Base-by-base conservation (phyloP, 495 filamentous ascomycete genomes). In the Xanthoparmelia taractica region DNA sequence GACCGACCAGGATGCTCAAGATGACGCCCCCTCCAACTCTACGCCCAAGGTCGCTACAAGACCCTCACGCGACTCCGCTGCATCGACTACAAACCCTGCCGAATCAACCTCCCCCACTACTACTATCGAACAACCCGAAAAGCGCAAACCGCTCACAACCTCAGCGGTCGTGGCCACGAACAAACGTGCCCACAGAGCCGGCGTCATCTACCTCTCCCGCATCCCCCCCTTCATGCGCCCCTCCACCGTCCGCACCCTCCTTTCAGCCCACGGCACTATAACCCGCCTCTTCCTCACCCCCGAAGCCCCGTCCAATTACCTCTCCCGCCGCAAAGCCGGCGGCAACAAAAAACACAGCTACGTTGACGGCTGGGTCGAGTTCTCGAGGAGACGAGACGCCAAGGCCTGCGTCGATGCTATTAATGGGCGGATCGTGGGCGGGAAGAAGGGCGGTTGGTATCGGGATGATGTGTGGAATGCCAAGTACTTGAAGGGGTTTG, bases 151-250 rank as follows among this genome's bases (percentile, higher is more conserved):
- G 5, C 36, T 56, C 23, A n/a, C 25, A 20, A 59, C 48, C 25
- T 52, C 48, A 29, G 27, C 48, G 0, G 25, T 52, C 13, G 48
- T 62, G 12, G 48, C 63, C 23, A 66, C 67, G n/a, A 66, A 58
- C 59, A 56, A 69, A 60, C 31, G 60, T 63, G 33, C 66, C 15
- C 40, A 76, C 47, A 75, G 78, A 67, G 87, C 87, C 0, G 92
- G 92, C 43, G 66, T 71, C 18, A 76, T 97, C 58, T 97, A 97
- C 71, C 78, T 97, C 59, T 95, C 91, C 5, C 88, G 92, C 50
- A 81, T 96, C 29, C 94, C 95, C 15, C 94, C 94, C 11, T 97
- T 96, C 74, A 91, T 98, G 82, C 96, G 94, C 69, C 95, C 95
- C 20, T 77, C 79, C 52, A 91, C 92, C 50, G 74, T 97, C 25